These are phyloP conservation scores for Cystofilobasidium ferigula DNA, from an alignment of 768 basidiomycete species.

Conservation along the genomic window DNA sequence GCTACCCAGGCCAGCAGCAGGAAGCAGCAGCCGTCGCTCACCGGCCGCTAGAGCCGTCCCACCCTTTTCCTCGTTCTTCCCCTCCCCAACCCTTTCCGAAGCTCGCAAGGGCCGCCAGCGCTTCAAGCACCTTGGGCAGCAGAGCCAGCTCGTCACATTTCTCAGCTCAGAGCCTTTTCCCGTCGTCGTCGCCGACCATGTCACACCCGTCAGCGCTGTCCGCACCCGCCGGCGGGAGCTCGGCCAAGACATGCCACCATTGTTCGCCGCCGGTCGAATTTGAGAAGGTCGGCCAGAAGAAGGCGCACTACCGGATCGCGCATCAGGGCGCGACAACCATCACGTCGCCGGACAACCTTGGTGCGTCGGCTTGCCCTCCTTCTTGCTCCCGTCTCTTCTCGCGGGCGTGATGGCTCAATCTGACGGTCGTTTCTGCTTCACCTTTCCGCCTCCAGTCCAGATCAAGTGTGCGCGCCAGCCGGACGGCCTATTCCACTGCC, in stretches of 20 bases:
- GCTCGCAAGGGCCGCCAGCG: no score
- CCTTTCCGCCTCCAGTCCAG: not conserved
- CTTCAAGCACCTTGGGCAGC: no score
- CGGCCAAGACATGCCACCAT: not conserved
- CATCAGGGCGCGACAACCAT: slow-evolving; percentile 1
- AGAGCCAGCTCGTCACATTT: not conserved
- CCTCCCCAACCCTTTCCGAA: no score
- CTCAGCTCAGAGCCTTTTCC: not conserved
- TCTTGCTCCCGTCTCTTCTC: not conserved
- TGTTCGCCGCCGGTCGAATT: not conserved
- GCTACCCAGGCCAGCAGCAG: no score
- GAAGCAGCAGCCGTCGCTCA: no score
- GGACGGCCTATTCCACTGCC: slow-evolving; percentile 5
- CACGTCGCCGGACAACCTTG: slow-evolving; percentile 4
- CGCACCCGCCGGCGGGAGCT: not conserved
- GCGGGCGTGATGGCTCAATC: no score
- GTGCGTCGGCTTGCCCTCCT: not conserved
- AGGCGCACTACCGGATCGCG: not conserved
- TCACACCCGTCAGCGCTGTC: not conserved
- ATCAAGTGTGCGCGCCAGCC: not conserved
- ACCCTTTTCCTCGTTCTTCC: no score
- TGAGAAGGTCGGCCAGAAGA: slow-evolving; percentile 6
- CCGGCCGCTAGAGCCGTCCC: no score
- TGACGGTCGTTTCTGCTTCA: no score
- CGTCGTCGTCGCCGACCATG: not conserved